phyloP scores from a whole-genome alignment of 1,139 yeast species.

The Wickerhamiella pararugosa region DNA sequence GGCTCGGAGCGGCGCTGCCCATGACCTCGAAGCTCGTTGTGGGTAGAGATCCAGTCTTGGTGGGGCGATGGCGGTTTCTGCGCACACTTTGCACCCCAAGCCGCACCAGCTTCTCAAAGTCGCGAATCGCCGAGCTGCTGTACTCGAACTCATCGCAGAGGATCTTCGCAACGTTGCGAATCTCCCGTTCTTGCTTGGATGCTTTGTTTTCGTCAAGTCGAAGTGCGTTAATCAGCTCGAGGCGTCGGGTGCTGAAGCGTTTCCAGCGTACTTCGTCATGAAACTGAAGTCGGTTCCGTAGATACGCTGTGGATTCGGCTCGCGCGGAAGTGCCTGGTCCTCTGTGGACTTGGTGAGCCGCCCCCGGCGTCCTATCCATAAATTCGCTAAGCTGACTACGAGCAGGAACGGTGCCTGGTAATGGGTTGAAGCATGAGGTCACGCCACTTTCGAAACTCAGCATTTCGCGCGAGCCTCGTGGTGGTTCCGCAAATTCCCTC shows the following conservation, averaged over 20 bases:
- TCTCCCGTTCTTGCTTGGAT: conserved; percentile 77
- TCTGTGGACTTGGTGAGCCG: no score
- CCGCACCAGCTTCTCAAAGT: conserved; percentile 77
- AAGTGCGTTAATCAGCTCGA: conserved; percentile 73
- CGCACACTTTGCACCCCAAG: conserved; percentile 82
- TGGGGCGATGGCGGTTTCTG: conserved; percentile 44
- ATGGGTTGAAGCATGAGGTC: no score
- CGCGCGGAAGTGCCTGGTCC: no score
- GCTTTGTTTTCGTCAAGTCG: conserved; percentile 71
- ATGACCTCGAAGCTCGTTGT: conserved; percentile 1
- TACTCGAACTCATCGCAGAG: conserved; percentile 66
- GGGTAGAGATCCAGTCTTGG: conserved; percentile 11
- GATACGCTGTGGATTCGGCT: conserved; percentile 61
- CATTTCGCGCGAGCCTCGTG: no score
- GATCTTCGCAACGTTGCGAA: conserved; percentile 58
- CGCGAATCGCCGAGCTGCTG: conserved; percentile 40
- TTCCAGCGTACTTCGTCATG: conserved; percentile 78
- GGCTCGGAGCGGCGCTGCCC: no score
- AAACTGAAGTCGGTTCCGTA: conserved; percentile 59
- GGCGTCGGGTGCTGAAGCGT: conserved; percentile 69
- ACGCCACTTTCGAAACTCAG: no score
- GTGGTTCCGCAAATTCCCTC: no score
- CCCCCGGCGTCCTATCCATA: no score
- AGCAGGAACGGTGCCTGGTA: no score
- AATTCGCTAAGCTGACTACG: no score